Conservation (phyloP, 371 early-diverging fungal genomes). For the Lichtheimia hyalospora region DNA sequence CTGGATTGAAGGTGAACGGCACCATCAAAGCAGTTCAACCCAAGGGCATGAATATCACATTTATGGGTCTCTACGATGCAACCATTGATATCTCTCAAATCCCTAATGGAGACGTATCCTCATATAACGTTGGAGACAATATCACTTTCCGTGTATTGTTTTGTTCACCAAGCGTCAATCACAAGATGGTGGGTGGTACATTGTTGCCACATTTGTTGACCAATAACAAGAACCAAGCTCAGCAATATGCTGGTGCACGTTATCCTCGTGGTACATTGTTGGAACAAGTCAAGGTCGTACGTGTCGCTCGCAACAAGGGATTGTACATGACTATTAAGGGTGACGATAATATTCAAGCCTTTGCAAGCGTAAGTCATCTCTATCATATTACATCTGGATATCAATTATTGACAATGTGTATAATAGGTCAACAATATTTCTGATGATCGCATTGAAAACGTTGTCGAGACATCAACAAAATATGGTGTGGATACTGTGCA, state of each 20-base stretch:
- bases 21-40: constrained; percentile 50
- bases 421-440: constrained; percentile 65
- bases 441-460: constrained; percentile 54
- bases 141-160: constrained; percentile 68
- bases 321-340: constrained; percentile 55
- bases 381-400: not conserved
- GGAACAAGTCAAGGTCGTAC: constrained; percentile 55
- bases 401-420: not conserved
- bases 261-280: constrained; percentile 61
- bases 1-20: constrained; percentile 64
- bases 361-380: constrained; percentile 52
- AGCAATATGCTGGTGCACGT: constrained; percentile 19
- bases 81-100: constrained; percentile 61
- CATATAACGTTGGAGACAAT: constrained; percentile 54
- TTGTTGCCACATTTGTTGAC: constrained; percentile 51
- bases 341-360: constrained; percentile 51
- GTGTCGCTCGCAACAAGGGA: constrained; percentile 53
- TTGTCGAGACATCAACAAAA: constrained; percentile 36
- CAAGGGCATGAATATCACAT: constrained; percentile 61
- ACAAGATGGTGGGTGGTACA: constrained; percentile 66
- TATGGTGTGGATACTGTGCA: constrained; percentile 69
- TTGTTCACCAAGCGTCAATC: constrained; percentile 38
- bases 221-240: constrained; percentile 19
- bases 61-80: constrained; percentile 71
- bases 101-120: constrained; percentile 33